Base-by-base conservation (phyloP, 2,329 filamentous ascomycete genomes). In the Neofusicoccum laricinum region DNA sequence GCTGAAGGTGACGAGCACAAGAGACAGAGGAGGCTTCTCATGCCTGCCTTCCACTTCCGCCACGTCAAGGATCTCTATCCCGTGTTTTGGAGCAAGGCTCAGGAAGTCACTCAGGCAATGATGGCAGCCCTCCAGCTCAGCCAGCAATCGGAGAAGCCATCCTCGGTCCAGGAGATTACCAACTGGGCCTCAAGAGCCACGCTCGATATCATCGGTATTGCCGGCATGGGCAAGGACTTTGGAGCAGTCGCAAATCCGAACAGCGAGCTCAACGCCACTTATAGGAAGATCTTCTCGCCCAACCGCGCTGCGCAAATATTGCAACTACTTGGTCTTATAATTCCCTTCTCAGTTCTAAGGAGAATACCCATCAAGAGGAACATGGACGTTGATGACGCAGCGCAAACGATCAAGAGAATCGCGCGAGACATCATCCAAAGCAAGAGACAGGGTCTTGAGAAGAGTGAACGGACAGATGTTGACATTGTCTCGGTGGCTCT, bases 1-100 rank as follows among this genome's bases (percentile, higher is more conserved):
- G 90, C 92, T 1, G 93, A 97, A 76, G 93, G 93, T n/a, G 91
- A 96, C 12, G 91, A 93, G 71, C 94, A 97, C 76, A 95, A 90
- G 79, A 80, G 86, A n/a, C 81, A 84, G 68, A 71, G 81, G 41
- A 82, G 79, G 68, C 73, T 77, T 14, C 71, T 84, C 8, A 79
- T 80, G 76, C 81, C 81, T 0, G 81, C 81, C 1, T 84, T 84
- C 67, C 73, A 79, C 4, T 83, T 80, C 68, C 75, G 81, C 25
- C 81, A 84, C 66, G 71, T 83, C 70, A 83, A 83, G 66, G 79
- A 83, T 59, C 72, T 83, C 1, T 82, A 82, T 61, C 76, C 78
- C 0, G 71, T 79, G 1, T 83, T 83, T 71, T 84, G 81, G 81
- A 66, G 66, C n/a, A 84, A 83, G 66, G 75, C 78, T 1, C 69